Percentiles rank a stretch among this genome's conserved stretches.
Conservation (phyloP, 2,329 filamentous ascomycete species). For the Tolypocladium pustulatum region DNA sequence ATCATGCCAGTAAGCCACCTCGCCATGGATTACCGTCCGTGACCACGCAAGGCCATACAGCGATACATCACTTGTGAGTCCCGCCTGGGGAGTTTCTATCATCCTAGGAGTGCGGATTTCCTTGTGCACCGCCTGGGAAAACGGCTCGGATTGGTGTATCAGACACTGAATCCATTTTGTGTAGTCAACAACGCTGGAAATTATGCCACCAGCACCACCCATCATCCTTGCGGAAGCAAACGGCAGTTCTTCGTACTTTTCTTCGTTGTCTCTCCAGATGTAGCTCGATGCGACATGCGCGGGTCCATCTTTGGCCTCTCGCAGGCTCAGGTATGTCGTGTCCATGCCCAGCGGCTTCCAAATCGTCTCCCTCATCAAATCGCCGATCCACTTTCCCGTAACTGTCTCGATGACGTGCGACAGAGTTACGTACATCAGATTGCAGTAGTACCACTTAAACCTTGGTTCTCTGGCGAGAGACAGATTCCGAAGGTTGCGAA, state of each 20-base stretch:
- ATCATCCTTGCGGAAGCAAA: conserved; percentile 14
- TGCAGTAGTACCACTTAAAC: conserved; percentile 35
- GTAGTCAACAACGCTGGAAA: conserved; percentile 40
- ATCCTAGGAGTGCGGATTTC: conserved; percentile 19
- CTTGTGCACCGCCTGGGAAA: conserved; percentile 14
- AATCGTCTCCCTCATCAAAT: neutral
- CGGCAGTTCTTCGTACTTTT: conserved; percentile 14
- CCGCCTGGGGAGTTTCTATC: conserved; percentile 10
- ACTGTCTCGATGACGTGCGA: conserved; percentile 34
- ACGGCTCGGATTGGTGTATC: conserved; percentile 18
- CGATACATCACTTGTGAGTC: conserved; percentile 5
- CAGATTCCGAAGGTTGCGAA: conserved; percentile 26
- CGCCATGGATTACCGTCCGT: conserved; percentile 12
- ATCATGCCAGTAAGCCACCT: conserved; percentile 17
- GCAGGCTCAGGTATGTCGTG: neutral
- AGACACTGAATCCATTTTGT: conserved; percentile 39
- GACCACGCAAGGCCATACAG: conserved; percentile 21
- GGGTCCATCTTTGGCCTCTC: conserved; percentile 13
- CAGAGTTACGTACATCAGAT: conserved; percentile 36
- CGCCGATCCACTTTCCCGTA: conserved; percentile 15
- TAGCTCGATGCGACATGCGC: conserved; percentile 31
- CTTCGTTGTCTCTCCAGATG: conserved; percentile 20
- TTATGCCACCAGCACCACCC: conserved; percentile 28
- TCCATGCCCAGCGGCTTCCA: neutral
- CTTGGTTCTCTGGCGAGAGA: conserved; percentile 29